These are phyloP conservation scores for Musa schizocarpa DNA, from an alignment of 176 grass and related monocot species.

Conservation along the genomic window DNA sequence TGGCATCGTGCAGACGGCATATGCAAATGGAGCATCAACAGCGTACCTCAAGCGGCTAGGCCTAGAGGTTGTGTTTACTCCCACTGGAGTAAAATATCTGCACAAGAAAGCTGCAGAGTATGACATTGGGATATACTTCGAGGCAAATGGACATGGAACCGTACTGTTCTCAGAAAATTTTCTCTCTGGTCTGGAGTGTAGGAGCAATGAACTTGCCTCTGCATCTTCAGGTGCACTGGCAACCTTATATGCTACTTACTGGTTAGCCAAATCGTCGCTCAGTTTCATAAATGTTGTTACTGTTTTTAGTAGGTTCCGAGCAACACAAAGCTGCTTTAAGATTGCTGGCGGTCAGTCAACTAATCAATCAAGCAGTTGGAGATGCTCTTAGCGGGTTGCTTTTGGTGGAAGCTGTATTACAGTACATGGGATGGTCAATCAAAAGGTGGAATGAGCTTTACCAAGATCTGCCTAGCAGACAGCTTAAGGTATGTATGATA, in stretches of 20 bases:
- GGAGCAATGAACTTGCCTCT: slow-evolving; percentile 29
- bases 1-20: slow-evolving; percentile 83
- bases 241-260: not conserved
- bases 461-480: slow-evolving; percentile 81
- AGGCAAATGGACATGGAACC: slow-evolving; percentile 92
- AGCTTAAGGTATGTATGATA: slow-evolving; percentile 51
- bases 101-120: slow-evolving; percentile 82
- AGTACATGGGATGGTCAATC: slow-evolving; percentile 72
- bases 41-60: slow-evolving; percentile 55
- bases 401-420: slow-evolving; percentile 82
- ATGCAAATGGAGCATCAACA: slow-evolving; percentile 88
- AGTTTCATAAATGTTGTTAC: not conserved
- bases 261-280: not conserved
- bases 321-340: slow-evolving; percentile 50
- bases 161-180: slow-evolving; percentile 60
- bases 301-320: slow-evolving; percentile 32
- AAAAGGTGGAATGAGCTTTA: slow-evolving; percentile 80
- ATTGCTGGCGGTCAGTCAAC: slow-evolving; percentile 54
- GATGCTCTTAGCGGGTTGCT: slow-evolving; percentile 88
- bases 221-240: slow-evolving; percentile 31
- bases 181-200: slow-evolving; percentile 35
- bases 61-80: slow-evolving; percentile 70
- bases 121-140: slow-evolving; percentile 93
- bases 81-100: slow-evolving; percentile 89
- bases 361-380: slow-evolving; percentile 90